These are phyloP conservation scores for Pseudognaphalium luteoalbum DNA, from an alignment of 129 eudicot species.

Conservation along the genomic window DNA sequence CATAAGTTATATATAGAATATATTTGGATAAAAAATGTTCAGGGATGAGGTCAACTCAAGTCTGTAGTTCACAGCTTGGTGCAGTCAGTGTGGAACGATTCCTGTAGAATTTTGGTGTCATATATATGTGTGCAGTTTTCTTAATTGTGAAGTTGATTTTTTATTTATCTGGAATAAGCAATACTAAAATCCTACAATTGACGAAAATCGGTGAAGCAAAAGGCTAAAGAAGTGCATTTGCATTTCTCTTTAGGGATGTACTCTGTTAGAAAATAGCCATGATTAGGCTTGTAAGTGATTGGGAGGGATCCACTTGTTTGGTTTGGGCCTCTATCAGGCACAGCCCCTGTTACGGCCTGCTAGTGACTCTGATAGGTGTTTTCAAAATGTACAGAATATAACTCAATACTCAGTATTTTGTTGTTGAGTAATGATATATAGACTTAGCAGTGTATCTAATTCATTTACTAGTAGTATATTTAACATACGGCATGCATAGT, in stretches of 20 bases:
- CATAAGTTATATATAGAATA: background rate
- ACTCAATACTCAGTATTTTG: no score
- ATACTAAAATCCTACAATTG: background rate
- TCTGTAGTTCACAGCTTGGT: background rate
- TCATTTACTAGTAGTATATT: no score
- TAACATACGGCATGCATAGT: no score
- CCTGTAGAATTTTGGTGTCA: no score
- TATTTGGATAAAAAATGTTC: no score
- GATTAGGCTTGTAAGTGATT: constrained; percentile 3
- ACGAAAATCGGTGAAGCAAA: background rate
- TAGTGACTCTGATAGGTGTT: background rate
- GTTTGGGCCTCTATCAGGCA: constrained; percentile 8
- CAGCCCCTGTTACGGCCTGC: background rate
- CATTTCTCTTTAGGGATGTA: no score
- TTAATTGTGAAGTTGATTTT: background rate
- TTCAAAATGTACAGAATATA: no score
- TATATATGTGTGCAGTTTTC: no score
- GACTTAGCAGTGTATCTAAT: no score
- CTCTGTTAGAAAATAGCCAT: background rate
- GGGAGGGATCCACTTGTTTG: background rate
- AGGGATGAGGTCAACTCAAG: no score
- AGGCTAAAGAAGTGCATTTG: no score
- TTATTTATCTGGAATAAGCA: background rate
- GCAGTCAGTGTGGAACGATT: background rate
- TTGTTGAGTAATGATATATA: no score